Evolutionary conservation across 2,329 filamentous ascomycete genomes (phyloP).

Genomic region (Aspergillus sp.): DNA sequence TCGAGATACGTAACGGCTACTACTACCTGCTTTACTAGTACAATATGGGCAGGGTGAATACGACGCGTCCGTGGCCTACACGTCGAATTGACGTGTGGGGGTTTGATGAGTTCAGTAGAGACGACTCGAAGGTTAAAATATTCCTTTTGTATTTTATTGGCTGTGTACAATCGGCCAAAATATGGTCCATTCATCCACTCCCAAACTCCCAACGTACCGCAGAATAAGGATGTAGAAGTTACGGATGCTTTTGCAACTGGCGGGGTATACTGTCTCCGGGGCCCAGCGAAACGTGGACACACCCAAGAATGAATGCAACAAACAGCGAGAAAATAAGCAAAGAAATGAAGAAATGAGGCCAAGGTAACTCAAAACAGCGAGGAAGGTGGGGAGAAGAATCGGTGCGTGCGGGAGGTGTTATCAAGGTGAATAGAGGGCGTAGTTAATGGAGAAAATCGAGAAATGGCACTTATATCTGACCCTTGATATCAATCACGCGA

Average conservation of each 20-base stretch:
- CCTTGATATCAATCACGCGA: slow-evolving; percentile 90
- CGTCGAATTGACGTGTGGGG: neutral
- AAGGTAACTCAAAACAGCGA: neutral
- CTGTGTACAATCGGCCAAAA: neutral
- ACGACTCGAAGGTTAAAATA: neutral
- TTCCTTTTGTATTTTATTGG: neutral
- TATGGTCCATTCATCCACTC: neutral
- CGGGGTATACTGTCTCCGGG: slow-evolving; percentile 13
- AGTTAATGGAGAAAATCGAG: slow-evolving; percentile 10
- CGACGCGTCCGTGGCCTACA: neutral
- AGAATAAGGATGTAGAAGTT: neutral
- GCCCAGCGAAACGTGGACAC: neutral
- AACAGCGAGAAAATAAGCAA: neutral
- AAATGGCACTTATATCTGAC: slow-evolving; percentile 64
- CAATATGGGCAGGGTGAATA: neutral
- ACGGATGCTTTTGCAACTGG: slow-evolving; percentile 12
- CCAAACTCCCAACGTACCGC: slow-evolving; percentile 1
- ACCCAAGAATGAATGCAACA: neutral
- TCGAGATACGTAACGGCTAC: neutral
- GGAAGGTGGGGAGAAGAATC: neutral
- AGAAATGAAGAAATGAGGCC: neutral
- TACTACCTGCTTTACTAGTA: too few relatives aligned
- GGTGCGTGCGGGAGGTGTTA: neutral
- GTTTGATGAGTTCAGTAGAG: neutral
- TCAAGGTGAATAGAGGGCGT: neutral